These are phyloP conservation scores for Hyphodiscus hymeniophilus DNA, from an alignment of 495 filamentous ascomycete species.

Conservation along the genomic window DNA sequence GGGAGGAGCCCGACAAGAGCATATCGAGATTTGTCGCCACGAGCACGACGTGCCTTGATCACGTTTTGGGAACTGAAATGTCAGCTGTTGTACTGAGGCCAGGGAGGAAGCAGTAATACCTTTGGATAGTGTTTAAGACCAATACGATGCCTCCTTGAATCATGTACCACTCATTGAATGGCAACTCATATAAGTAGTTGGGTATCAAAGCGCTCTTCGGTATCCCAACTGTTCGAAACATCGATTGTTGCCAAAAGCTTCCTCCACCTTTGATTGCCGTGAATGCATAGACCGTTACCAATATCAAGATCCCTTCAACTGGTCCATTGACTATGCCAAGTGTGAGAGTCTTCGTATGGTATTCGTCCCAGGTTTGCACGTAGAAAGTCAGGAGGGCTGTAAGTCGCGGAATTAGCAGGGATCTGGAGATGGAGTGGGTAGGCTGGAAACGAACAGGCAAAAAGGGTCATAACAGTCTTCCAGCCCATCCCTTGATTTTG, in stretches of 20 bases:
- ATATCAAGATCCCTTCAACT: conserved; percentile 85
- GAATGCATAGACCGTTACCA: conserved; percentile 74
- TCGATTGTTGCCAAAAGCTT: conserved; percentile 83
- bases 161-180: conserved; percentile 88
- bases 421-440: conserved; percentile 1
- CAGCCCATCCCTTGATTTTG: conserved; percentile 93
- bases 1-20: conserved; percentile 78
- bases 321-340: conserved; percentile 89
- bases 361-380: conserved; percentile 98
- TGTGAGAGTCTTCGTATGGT: conserved; percentile 92
- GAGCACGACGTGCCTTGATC: conserved; percentile 64
- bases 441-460: conserved; percentile 55
- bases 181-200: conserved; percentile 58
- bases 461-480: conserved; percentile 77
- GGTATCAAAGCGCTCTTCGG: conserved; percentile 58
- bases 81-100: not conserved
- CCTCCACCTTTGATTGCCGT: conserved; percentile 81
- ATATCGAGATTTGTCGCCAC: conserved; percentile 56
- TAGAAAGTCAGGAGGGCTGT: conserved; percentile 84
- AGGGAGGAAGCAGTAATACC: conserved; percentile 6
- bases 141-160: conserved; percentile 80
- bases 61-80: conserved; percentile 65
- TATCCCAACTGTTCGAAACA: conserved; percentile 66
- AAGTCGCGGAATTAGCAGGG: conserved; percentile 11
- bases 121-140: conserved; percentile 62